These are phyloP conservation scores for Arachnomyces sp. DNA, from an alignment of 2,329 filamentous ascomycete genomes.

Conservation along the genomic window DNA sequence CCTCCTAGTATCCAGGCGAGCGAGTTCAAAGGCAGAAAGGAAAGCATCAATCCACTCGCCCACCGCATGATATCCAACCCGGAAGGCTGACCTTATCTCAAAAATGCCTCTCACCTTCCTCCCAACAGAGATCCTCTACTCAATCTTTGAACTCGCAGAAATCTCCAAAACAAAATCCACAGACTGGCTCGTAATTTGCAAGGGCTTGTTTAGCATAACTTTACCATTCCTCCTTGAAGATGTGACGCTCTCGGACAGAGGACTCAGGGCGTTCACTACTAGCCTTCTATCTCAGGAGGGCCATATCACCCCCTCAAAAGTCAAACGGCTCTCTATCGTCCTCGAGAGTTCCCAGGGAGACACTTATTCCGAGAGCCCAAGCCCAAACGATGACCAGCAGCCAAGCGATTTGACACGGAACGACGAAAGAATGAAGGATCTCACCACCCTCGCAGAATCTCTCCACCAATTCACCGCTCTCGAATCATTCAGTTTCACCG, in stretches of 20 bases:
- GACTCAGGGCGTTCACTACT: constrained; percentile 3
- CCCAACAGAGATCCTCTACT: constrained; percentile 3
- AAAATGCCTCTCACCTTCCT: constrained; percentile 1
- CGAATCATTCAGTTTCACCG: constrained; percentile 3
- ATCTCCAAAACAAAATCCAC: constrained; percentile 1
- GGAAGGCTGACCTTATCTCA: too few species aligned
- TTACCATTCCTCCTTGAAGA: constrained; percentile 3
- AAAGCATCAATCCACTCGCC: too few species aligned
- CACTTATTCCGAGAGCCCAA: background rate
- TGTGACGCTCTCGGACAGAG: constrained; percentile 1
- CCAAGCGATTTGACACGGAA: constrained; percentile 1
- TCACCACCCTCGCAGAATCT: background rate
- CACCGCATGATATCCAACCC: too few species aligned
- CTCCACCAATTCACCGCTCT: constrained; percentile 1
- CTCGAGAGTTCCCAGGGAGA: background rate
- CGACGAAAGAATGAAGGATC: constrained; percentile 1
- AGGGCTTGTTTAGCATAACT: constrained; percentile 4
- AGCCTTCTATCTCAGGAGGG: background rate
- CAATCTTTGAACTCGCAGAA: constrained; percentile 2
- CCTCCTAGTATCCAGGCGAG: too few species aligned
- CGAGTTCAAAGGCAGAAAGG: too few species aligned
- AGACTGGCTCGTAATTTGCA: constrained; percentile 1
- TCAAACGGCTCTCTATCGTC: background rate
- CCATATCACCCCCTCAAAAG: background rate
- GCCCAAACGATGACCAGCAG: background rate